phyloP scores from a whole-genome alignment of 2,329 filamentous ascomycete species.

The Polytolypa hystricis region DNA sequence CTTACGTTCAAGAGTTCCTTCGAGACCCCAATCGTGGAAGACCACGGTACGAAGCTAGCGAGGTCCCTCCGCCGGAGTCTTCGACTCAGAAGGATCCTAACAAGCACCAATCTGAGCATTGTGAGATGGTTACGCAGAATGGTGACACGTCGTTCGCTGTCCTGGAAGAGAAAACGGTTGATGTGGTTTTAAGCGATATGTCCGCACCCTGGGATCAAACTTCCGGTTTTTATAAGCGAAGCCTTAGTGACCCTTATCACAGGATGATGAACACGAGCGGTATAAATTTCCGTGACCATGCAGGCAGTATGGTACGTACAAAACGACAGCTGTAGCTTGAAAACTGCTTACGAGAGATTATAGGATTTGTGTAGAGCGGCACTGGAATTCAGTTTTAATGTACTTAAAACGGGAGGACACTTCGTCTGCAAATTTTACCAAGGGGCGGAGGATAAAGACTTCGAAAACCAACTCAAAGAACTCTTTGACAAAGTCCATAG shows the following conservation, averaged over 20 bases:
- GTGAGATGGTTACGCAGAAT: constrained; percentile 18
- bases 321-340: not conserved
- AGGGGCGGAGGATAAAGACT: constrained; percentile 67
- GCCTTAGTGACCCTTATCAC: constrained; percentile 85
- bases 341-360: constrained; percentile 1
- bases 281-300: constrained; percentile 74
- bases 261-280: constrained; percentile 99
- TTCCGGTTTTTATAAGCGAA: constrained; percentile 68
- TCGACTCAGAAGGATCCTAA: constrained; percentile 17
- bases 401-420: constrained; percentile 68
- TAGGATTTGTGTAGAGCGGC: constrained; percentile 87
- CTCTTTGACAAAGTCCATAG: constrained; percentile 72
- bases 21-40: constrained; percentile 50
- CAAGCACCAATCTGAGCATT: constrained; percentile 17
- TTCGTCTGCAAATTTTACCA: constrained; percentile 98
- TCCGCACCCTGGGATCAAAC: constrained; percentile 88
- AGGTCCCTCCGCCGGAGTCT: constrained; percentile 11
- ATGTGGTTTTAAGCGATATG: constrained; percentile 98
- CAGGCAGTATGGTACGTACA: constrained; percentile 81
- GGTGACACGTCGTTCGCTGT: constrained; percentile 10
- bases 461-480: constrained; percentile 63
- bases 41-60: constrained; percentile 23
- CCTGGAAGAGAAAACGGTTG: constrained; percentile 48
- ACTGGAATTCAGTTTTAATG: constrained; percentile 73
- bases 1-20: constrained; percentile 66